Conservation (phyloP, 2,329 filamentous ascomycete species). For the Hirsutella rhossiliensis region DNA sequence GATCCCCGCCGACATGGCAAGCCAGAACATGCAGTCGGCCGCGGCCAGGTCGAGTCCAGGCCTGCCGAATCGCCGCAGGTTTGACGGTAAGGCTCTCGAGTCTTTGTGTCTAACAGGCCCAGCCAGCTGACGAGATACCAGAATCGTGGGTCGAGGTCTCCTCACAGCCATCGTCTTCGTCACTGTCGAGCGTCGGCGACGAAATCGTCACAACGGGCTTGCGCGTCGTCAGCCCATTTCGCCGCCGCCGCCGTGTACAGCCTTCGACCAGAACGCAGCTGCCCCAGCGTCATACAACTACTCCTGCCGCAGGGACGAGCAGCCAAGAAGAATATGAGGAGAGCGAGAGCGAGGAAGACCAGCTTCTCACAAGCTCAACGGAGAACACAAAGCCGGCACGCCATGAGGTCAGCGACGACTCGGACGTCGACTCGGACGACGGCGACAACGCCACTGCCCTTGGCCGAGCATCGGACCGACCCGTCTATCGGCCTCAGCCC, state of each 20-base stretch:
- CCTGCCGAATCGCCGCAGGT: constrained; percentile 19
- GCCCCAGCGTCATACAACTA: constrained; percentile 26
- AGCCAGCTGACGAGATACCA: constrained; percentile 23
- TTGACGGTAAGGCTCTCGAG: constrained; percentile 19
- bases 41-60: constrained; percentile 13
- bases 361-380: constrained; percentile 44
- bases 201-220: constrained; percentile 88
- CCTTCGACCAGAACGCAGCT: constrained; percentile 16
- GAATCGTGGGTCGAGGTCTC: constrained; percentile 96
- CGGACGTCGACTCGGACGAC: constrained; percentile 36
- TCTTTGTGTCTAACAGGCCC: background rate
- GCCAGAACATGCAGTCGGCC: background rate
- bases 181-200: constrained; percentile 71
- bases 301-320: constrained; percentile 41
- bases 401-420: constrained; percentile 28
- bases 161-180: constrained; percentile 88
- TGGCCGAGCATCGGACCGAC: constrained; percentile 42
- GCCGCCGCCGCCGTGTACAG: constrained; percentile 42
- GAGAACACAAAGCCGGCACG: constrained; percentile 32
- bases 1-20: background rate
- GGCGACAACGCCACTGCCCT: constrained; percentile 78
- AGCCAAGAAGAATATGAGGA: constrained; percentile 94
- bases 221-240: constrained; percentile 55
- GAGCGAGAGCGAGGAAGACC: constrained; percentile 81
- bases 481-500: constrained; percentile 70